Percentiles rank a stretch among this genome's conserved stretches.
These are phyloP conservation scores for Dendrocalamus sinicus DNA, from an alignment of 176 grass and related monocot species.

Conservation along the genomic window DNA sequence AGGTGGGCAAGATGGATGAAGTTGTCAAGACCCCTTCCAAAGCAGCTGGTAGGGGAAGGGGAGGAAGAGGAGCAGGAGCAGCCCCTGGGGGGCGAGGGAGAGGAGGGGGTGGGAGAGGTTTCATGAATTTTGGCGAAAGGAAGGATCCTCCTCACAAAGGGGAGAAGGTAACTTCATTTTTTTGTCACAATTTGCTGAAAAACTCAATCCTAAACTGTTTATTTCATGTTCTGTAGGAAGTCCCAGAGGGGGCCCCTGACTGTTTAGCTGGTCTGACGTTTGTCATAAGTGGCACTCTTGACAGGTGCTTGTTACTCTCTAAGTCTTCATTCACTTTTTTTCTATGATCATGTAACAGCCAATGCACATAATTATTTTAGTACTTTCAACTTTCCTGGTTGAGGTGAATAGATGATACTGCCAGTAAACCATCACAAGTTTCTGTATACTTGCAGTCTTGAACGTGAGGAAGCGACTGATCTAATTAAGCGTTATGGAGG, in stretches of 20 bases:
- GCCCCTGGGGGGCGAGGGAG: slow-evolving; percentile 75
- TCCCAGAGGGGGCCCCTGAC: slow-evolving; percentile 85
- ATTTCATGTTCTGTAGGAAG: slow-evolving; percentile 68
- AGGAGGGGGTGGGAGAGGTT: slow-evolving; percentile 90
- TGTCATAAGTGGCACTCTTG: slow-evolving; percentile 96
- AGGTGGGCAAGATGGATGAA: slow-evolving; percentile 55
- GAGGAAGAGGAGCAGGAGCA: slow-evolving; percentile 59
- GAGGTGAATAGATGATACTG: background rate
- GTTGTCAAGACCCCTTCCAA: slow-evolving; percentile 52
- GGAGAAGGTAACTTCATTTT: slow-evolving; percentile 75
- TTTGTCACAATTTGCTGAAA: slow-evolving; percentile 13
- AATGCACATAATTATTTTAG: slow-evolving; percentile 20
- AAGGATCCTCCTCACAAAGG: slow-evolving; percentile 98
- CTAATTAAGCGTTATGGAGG: slow-evolving; percentile 95
- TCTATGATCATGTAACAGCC: background rate
- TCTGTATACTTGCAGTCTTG: slow-evolving; percentile 67
- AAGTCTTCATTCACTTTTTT: slow-evolving; percentile 4
- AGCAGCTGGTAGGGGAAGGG: slow-evolving; percentile 65
- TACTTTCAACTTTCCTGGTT: slow-evolving; percentile 3
- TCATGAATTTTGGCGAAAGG: slow-evolving; percentile 98
- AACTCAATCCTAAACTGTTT: slow-evolving; percentile 33
- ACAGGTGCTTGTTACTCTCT: slow-evolving; percentile 75
- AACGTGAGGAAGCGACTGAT: slow-evolving; percentile 94
- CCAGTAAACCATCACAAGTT: slow-evolving; percentile 19
- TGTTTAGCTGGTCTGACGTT: slow-evolving; percentile 96